These are phyloP conservation scores for Fusarium globosum DNA, from an alignment of 2,329 filamentous ascomycete genomes.

Conservation along the genomic window DNA sequence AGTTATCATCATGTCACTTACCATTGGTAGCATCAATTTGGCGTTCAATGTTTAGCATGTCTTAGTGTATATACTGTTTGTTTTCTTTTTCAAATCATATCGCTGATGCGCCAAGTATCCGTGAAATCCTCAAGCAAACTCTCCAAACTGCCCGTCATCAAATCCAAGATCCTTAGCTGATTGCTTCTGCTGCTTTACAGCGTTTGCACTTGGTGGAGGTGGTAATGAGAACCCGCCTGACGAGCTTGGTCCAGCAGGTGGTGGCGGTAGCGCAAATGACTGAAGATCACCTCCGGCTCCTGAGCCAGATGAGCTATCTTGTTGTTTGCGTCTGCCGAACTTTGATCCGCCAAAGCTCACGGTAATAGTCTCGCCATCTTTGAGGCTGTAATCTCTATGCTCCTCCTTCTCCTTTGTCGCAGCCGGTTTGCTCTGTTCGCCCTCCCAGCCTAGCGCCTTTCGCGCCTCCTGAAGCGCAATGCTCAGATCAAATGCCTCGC, in stretches of 20 bases:
- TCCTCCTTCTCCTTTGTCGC: slow-evolving; percentile 53
- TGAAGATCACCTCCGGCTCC: slow-evolving; percentile 51
- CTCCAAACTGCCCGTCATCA: slow-evolving; percentile 88
- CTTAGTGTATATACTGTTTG: slow-evolving; percentile 23
- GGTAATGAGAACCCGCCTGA: slow-evolving; percentile 66
- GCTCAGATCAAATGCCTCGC: slow-evolving; percentile 86
- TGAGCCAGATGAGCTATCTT: slow-evolving; percentile 34
- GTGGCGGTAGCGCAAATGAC: slow-evolving; percentile 80
- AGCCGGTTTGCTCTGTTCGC: slow-evolving; percentile 50
- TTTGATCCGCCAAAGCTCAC: slow-evolving; percentile 74
- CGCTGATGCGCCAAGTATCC: slow-evolving; percentile 32
- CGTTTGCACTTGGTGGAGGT: slow-evolving; percentile 72
- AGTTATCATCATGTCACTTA: slow-evolving; percentile 9
- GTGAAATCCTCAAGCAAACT: slow-evolving; percentile 69
- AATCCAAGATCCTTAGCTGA: slow-evolving; percentile 78
- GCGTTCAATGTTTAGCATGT: slow-evolving; percentile 10
- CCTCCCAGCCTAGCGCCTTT: slow-evolving; percentile 73
- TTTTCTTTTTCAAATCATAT: slow-evolving; percentile 24
- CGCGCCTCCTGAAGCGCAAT: slow-evolving; percentile 83
- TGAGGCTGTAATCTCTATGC: slow-evolving; percentile 78
- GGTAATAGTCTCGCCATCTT: slow-evolving; percentile 90
- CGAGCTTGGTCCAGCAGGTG: slow-evolving; percentile 60
- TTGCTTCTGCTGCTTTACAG: slow-evolving; percentile 67
- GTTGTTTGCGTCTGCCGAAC: slow-evolving; percentile 61
- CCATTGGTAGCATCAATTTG: slow-evolving; percentile 23